A percentile compares a stretch with the other conserved stretches of the same genome.
Conservation (phyloP, 2,329 filamentous ascomycete species). For the Ceratocystis harringtonii region DNA sequence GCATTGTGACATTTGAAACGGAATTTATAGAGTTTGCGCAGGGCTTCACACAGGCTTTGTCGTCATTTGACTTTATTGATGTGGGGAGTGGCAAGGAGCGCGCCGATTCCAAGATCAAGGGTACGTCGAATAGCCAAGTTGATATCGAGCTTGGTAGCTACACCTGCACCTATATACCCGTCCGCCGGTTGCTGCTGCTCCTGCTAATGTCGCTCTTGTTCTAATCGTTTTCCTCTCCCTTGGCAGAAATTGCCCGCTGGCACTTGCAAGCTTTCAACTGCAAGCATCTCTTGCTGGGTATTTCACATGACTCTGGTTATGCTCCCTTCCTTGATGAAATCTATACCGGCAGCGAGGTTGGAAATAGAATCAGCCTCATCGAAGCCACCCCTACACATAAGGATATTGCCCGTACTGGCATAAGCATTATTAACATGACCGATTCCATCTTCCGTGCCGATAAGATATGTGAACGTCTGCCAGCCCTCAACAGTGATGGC, state of each 20-base stretch:
- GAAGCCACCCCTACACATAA: slow-evolving; percentile 37
- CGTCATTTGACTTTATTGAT: slow-evolving; percentile 49
- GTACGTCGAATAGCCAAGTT: slow-evolving; percentile 24
- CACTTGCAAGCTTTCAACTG: slow-evolving; percentile 47
- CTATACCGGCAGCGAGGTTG: slow-evolving; percentile 29
- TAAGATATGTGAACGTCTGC: slow-evolving; percentile 30
- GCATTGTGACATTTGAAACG: slow-evolving; percentile 30
- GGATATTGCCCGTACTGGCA: slow-evolving; percentile 32
- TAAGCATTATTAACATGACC: slow-evolving; percentile 33
- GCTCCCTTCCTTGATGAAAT: slow-evolving; percentile 44
- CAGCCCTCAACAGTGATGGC: neutral
- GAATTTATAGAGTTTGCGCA: slow-evolving; percentile 41
- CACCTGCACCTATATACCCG: neutral
- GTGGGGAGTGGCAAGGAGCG: slow-evolving; percentile 44
- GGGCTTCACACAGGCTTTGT: slow-evolving; percentile 44
- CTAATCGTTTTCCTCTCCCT: slow-evolving; percentile 14
- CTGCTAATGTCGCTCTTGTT: neutral
- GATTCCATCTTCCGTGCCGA: slow-evolving; percentile 38
- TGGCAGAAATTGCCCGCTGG: slow-evolving; percentile 37
- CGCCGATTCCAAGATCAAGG: slow-evolving; percentile 45
- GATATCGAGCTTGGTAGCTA: too few relatives aligned
- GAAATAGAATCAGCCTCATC: slow-evolving; percentile 36
- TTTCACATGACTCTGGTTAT: slow-evolving; percentile 47
- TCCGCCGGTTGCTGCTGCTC: neutral
- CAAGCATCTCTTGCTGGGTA: slow-evolving; percentile 44